Evolutionary conservation across 306 rosid genomes (phyloP).

Genomic region (Glycine tomentella): DNA sequence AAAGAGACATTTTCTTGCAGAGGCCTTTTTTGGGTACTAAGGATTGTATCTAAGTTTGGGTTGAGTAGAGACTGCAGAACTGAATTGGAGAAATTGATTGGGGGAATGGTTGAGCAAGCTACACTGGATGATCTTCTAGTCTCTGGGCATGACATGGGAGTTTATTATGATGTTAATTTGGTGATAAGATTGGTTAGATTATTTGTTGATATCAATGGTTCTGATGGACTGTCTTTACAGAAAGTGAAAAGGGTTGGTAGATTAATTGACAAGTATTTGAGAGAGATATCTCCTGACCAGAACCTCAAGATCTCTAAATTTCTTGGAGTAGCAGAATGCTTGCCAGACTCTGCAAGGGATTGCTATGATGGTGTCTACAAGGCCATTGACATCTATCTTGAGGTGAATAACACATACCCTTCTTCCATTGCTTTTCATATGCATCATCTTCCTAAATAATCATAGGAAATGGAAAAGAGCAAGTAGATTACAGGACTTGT

Average conservation of each 20-base stretch:
- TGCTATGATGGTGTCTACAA: slow-evolving; percentile 75
- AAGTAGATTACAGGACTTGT: background rate
- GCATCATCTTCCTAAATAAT: slow-evolving; percentile 38
- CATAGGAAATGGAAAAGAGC: slow-evolving; percentile 18
- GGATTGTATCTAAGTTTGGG: slow-evolving; percentile 75
- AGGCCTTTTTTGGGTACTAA: slow-evolving; percentile 73
- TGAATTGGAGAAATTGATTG: slow-evolving; percentile 79
- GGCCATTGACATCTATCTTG: slow-evolving; percentile 84
- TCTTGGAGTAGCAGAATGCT: slow-evolving; percentile 80
- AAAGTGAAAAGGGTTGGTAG: slow-evolving; percentile 76
- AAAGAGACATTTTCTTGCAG: slow-evolving; percentile 69
- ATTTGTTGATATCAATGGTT: slow-evolving; percentile 55
- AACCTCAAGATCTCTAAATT: slow-evolving; percentile 78
- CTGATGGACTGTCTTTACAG: slow-evolving; percentile 41
- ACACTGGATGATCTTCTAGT: slow-evolving; percentile 84
- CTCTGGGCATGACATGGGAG: slow-evolving; percentile 65
- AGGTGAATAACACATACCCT: slow-evolving; percentile 57
- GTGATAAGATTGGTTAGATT: slow-evolving; percentile 73
- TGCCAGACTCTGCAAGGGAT: slow-evolving; percentile 80
- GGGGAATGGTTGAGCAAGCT: slow-evolving; percentile 75
- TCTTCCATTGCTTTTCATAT: slow-evolving; percentile 35
- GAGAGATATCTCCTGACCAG: slow-evolving; percentile 89
- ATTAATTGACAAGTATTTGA: slow-evolving; percentile 75
- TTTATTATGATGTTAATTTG: slow-evolving; percentile 74
- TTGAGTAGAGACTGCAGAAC: slow-evolving; percentile 55